Conservation (phyloP, 805 yeast species). For the Pichia nanzhaoensis region DNA sequence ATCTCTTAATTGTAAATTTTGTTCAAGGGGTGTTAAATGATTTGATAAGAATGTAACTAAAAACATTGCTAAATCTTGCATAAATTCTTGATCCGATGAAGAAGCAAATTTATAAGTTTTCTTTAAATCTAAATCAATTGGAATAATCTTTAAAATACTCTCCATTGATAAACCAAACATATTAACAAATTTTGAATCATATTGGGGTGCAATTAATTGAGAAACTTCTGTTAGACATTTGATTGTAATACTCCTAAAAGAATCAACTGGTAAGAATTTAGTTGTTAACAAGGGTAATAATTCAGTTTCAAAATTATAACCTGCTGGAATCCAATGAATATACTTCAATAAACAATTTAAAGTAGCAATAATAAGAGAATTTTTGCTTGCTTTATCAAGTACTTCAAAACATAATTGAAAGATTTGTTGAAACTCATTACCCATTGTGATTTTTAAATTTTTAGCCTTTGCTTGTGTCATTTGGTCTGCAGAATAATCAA, state of each 20-base stretch:
- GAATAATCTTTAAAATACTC: constrained; percentile 60
- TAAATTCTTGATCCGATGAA: constrained; percentile 83
- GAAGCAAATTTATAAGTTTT: constrained; percentile 67
- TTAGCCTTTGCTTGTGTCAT: constrained; percentile 94
- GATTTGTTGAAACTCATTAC: constrained; percentile 86
- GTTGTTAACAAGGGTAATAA: constrained; percentile 63
- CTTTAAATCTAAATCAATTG: constrained; percentile 64
- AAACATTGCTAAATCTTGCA: constrained; percentile 93
- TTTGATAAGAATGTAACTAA: constrained; percentile 75
- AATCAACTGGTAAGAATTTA: constrained; percentile 70
- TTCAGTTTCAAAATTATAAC: constrained; percentile 84
- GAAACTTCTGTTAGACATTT: constrained; percentile 93
- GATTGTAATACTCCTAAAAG: constrained; percentile 75
- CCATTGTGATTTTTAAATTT: constrained; percentile 73
- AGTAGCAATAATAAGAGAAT: constrained; percentile 79
- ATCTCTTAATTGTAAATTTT: constrained; percentile 41
- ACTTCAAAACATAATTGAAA: constrained; percentile 92
- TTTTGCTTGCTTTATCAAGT: constrained; percentile 79
- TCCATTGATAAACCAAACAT: constrained; percentile 73
- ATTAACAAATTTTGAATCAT: constrained; percentile 51
- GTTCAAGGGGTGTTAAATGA: constrained; percentile 63
- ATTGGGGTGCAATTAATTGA: constrained; percentile 50
- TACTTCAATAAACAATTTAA: constrained; percentile 75
- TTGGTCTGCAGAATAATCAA: constrained; percentile 91
- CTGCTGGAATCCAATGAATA: constrained; percentile 90